Conservation (phyloP, 176 grass and related monocot species). For the Areca catechu region DNA sequence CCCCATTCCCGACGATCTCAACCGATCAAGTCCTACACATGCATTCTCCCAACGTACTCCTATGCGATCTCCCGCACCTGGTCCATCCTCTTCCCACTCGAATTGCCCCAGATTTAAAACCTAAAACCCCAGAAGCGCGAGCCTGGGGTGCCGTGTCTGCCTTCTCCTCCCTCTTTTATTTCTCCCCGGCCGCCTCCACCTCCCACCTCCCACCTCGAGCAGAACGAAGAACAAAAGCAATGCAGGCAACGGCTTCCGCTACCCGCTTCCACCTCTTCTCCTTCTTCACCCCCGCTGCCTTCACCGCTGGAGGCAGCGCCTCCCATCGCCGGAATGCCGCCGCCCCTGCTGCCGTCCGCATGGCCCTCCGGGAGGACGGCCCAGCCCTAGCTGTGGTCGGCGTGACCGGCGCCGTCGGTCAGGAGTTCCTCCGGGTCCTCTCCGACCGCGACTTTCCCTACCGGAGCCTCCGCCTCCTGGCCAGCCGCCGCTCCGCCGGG, state of each 20-base stretch:
- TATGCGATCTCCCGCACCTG: too few species aligned
- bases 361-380: constrained; percentile 68
- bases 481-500: constrained; percentile 80
- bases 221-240: constrained; percentile 3
- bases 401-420: constrained; percentile 80
- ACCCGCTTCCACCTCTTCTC: constrained; percentile 30
- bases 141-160: too few species aligned
- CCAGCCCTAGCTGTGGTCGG: constrained; percentile 81
- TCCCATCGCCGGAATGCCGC: background rate
- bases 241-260: constrained; percentile 55
- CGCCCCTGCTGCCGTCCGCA: constrained; percentile 34
- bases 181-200: too few species aligned
- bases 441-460: constrained; percentile 80
- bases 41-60: too few species aligned
- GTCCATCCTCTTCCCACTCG: too few species aligned
- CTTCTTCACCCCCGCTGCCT: background rate
- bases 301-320: background rate
- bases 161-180: too few species aligned
- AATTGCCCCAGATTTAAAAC: too few species aligned
- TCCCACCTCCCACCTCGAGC: too few species aligned
- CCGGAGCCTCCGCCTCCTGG: constrained; percentile 56
- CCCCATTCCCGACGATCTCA: too few species aligned
- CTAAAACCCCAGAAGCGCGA: too few species aligned
- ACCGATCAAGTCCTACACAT: too few species aligned
- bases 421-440: constrained; percentile 92